Evolutionary conservation across 257 asterid genomes (phyloP).

Genomic region (Nicotiana otophora): DNA sequence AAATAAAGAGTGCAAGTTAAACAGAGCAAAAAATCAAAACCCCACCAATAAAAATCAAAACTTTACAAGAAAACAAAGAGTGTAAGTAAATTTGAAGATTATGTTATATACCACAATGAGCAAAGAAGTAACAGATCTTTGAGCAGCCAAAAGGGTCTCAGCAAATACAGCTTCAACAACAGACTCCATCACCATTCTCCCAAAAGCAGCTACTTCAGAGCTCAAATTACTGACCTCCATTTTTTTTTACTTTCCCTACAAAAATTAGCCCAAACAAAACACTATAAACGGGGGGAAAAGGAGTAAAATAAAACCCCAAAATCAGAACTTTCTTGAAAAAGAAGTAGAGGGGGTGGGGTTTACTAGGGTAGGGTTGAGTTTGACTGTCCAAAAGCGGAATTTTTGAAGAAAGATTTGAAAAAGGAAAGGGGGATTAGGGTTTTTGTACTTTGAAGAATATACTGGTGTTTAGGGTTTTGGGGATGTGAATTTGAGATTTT

Average conservation of each 20-base stretch:
- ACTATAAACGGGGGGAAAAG: neutral
- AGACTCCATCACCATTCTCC: conserved; percentile 32
- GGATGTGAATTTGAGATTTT: neutral
- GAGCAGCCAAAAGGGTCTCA: conserved; percentile 47
- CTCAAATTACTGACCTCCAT: conserved; percentile 63
- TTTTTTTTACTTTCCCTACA: conserved; percentile 23
- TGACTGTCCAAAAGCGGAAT: conserved; percentile 34
- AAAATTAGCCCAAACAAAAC: neutral
- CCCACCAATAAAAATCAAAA: conserved; percentile 7
- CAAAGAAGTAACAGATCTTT: conserved; percentile 50
- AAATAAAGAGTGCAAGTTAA: neutral
- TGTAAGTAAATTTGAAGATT: neutral
- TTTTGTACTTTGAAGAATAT: neutral
- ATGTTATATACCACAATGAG: conserved; percentile 45
- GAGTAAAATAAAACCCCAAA: neutral
- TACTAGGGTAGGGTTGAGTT: conserved; percentile 37
- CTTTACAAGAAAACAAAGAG: neutral
- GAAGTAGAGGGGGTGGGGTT: conserved; percentile 17
- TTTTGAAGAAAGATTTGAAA: neutral
- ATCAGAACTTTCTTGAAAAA: conserved; percentile 6
- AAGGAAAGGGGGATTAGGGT: neutral
- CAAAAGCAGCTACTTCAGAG: conserved; percentile 35
- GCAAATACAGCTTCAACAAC: conserved; percentile 39
- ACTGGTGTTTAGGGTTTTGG: neutral
- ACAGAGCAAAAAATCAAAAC: neutral